A percentile compares a stretch with the other conserved stretches of the same genome.
Evolutionary conservation across 768 basidiomycete species (phyloP).

Genomic region (Boletus speciosus): DNA sequence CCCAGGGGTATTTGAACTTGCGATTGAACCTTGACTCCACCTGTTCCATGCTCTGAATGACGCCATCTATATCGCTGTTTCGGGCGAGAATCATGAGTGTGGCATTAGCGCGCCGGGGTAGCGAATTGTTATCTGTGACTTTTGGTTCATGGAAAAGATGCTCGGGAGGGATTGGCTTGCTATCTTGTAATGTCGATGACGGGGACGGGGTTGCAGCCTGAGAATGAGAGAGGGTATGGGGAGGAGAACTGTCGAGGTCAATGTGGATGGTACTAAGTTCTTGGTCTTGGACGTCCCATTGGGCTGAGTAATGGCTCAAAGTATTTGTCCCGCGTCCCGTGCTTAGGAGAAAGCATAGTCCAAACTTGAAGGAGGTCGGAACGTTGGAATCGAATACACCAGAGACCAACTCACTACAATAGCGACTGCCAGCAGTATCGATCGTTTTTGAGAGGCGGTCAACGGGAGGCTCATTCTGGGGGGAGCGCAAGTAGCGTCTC

Average conservation of each 20-base stretch:
- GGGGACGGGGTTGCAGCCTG: neutral
- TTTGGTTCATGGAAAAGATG: slow-evolving; percentile 2
- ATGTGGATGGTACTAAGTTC: neutral
- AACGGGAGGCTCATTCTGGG: slow-evolving; percentile 22
- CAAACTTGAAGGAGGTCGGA: slow-evolving; percentile 8
- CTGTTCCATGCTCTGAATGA: slow-evolving; percentile 48
- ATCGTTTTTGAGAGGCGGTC: slow-evolving; percentile 30
- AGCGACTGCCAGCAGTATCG: slow-evolving; percentile 24
- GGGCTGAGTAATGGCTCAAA: neutral
- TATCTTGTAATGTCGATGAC: neutral
- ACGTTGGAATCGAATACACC: neutral
- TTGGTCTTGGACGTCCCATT: slow-evolving; percentile 1
- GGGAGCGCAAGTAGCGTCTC: neutral
- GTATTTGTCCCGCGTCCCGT: slow-evolving; percentile 2
- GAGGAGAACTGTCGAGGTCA: neutral
- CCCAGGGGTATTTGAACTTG: slow-evolving; percentile 57
- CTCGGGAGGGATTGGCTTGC: neutral
- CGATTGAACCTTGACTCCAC: slow-evolving; percentile 59
- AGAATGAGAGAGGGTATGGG: neutral
- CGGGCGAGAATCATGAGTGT: slow-evolving; percentile 55
- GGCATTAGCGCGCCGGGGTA: slow-evolving; percentile 48
- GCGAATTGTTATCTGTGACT: neutral
- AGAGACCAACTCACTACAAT: slow-evolving; percentile 20
- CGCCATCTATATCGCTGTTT: slow-evolving; percentile 44
- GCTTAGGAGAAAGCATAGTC: slow-evolving; percentile 23